These are phyloP conservation scores for Lupinus albus DNA, from an alignment of 306 rosid species.

Conservation along the genomic window DNA sequence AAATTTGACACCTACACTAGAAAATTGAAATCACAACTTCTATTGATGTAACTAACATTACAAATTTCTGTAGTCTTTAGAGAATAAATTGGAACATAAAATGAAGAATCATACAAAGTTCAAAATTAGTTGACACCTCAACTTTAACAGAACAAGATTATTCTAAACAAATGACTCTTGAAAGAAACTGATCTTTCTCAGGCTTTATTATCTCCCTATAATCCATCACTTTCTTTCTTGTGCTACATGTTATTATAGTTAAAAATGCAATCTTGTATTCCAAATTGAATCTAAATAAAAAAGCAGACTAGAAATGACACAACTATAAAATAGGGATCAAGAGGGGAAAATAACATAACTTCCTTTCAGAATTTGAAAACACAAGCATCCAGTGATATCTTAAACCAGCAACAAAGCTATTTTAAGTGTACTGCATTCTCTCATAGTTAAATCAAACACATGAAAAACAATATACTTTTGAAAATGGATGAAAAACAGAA, in stretches of 20 bases:
- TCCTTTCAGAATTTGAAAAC: not conserved
- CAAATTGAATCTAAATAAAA: not conserved
- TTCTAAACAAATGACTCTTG: not conserved
- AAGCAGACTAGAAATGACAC: not conserved
- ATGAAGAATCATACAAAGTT: not conserved
- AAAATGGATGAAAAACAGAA: slow-evolving; percentile 14
- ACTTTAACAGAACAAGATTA: not conserved
- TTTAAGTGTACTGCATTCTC: not conserved
- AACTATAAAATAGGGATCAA: not conserved
- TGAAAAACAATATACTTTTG: slow-evolving; percentile 25
- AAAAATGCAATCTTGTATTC: not conserved
- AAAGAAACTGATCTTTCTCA: not conserved
- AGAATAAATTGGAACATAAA: not conserved
- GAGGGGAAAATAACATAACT: not conserved
- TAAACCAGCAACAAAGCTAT: not conserved
- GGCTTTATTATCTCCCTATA: not conserved
- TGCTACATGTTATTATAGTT: not conserved
- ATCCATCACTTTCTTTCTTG: not conserved
- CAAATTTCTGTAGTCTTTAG: not conserved
- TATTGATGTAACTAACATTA: not conserved
- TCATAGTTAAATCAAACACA: slow-evolving; percentile 19
- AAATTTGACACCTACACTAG: not conserved
- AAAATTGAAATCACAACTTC: not conserved
- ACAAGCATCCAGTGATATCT: slow-evolving; percentile 12
- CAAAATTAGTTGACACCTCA: not conserved